phyloP scores from a whole-genome alignment of 202 grass and related monocot species.

The Brachypodium distachyon region DNA sequence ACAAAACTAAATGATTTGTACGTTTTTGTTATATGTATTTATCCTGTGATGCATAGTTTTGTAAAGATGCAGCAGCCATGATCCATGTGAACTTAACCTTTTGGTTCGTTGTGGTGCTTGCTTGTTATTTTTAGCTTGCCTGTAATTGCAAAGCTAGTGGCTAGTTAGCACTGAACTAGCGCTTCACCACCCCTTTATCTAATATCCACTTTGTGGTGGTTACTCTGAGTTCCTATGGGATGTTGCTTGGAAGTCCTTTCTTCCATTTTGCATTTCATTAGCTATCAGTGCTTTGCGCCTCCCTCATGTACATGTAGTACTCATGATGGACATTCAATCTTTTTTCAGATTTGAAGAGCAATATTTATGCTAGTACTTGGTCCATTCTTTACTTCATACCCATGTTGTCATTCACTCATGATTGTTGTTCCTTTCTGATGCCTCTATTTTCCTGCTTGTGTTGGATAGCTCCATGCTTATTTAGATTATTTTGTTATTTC shows the following conservation, averaged over 20 bases:
- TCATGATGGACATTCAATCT: background rate
- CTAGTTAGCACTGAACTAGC: background rate
- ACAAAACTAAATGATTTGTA: background rate
- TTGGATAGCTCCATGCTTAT: background rate
- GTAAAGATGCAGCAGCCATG: background rate
- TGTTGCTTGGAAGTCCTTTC: background rate
- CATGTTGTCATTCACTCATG: background rate
- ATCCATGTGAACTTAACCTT: background rate
- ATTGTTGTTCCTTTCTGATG: background rate
- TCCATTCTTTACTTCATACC: background rate
- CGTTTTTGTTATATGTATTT: background rate
- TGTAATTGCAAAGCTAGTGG: background rate
- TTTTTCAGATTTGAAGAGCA: background rate
- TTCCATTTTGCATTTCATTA: background rate
- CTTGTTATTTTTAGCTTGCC: background rate
- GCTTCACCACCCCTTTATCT: background rate
- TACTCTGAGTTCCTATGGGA: background rate
- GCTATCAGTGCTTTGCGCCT: background rate
- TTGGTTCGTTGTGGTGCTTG: background rate
- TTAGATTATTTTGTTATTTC: conserved; percentile 4
- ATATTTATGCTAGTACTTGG: background rate
- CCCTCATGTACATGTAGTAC: too few relatives aligned
- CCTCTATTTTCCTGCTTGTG: background rate
- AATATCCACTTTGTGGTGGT: background rate
- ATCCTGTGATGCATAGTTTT: background rate